phyloP scores from a whole-genome alignment of 768 basidiomycete genomes.

The Dentipellis sp. region DNA sequence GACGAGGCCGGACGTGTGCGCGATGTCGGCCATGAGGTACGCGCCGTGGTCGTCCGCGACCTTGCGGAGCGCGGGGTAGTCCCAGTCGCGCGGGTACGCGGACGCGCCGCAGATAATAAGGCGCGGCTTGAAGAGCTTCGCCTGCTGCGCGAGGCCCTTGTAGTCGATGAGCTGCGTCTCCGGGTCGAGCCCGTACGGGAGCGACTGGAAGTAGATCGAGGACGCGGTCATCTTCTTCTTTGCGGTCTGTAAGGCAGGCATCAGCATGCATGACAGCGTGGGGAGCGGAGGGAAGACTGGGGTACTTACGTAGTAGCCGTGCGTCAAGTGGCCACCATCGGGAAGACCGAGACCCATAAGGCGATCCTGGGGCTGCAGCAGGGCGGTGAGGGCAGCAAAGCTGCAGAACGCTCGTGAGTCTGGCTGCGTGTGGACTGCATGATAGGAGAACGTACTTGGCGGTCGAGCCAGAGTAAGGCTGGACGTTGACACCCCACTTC shows the following conservation, averaged over 20 bases:
- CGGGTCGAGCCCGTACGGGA: conserved; percentile 84
- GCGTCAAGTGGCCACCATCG: conserved; percentile 95
- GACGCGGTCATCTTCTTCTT: conserved; percentile 99
- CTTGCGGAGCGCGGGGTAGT: conserved; percentile 76
- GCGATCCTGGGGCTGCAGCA: conserved; percentile 94
- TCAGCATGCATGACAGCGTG: conserved; percentile 2
- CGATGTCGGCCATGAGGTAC: conserved; percentile 94
- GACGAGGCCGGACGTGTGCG: conserved; percentile 92
- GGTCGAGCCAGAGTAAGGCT: conserved; percentile 94
- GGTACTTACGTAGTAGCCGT: conserved; percentile 77
- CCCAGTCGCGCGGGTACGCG: conserved; percentile 98
- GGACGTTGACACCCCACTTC: conserved; percentile 98
- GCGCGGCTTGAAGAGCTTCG: conserved; percentile 91
- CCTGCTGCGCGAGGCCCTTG: conserved; percentile 66
- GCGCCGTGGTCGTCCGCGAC: conserved; percentile 84
- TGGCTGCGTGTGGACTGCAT: background rate
- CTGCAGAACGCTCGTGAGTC: conserved; percentile 28
- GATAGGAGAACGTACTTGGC: conserved; percentile 60
- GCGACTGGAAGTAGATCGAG: conserved; percentile 99
- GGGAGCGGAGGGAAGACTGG: conserved; percentile 20
- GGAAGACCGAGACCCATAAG: conserved; percentile 98
- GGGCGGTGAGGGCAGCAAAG: conserved; percentile 93
- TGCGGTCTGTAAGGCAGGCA: conserved; percentile 50
- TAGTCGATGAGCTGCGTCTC: conserved; percentile 89
- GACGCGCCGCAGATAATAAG: conserved; percentile 97